phyloP scores from a whole-genome alignment of 768 basidiomycete genomes.

The Lactarius vividus region DNA sequence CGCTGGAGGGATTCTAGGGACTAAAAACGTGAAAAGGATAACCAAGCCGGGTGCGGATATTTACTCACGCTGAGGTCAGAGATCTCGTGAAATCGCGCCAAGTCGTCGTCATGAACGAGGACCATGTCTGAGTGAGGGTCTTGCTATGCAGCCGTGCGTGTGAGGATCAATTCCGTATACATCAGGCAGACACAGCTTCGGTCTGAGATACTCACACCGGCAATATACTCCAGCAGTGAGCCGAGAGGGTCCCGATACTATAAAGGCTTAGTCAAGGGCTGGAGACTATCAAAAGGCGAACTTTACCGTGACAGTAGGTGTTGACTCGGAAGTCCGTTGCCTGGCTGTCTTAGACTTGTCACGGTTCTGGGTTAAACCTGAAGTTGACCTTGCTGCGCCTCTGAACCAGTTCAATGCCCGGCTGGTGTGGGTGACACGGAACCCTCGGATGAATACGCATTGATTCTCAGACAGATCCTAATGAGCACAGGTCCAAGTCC shows the following conservation, averaged over 20 bases:
- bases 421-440: not conserved
- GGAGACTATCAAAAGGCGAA: not conserved
- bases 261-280: not conserved
- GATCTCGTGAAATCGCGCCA: not conserved
- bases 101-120: slow-evolving; percentile 8
- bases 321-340: not conserved
- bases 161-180: not conserved
- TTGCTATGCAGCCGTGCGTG: not conserved
- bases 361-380: not conserved
- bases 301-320: not conserved
- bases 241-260: slow-evolving; percentile 10
- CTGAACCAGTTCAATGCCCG: not conserved
- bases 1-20: not conserved
- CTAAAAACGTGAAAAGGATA: not conserved
- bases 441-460: not conserved
- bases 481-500: not conserved
- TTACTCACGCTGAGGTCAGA: not conserved
- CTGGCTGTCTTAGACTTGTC: not conserved
- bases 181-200: too few species aligned
- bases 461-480: not conserved
- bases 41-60: not conserved
- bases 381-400: not conserved
- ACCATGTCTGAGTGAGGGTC: slow-evolving; percentile 2
- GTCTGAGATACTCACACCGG: not conserved
- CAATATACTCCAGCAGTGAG: slow-evolving; percentile 3